These are phyloP conservation scores for Cladophialophora bantiana DNA, from an alignment of 2,329 filamentous ascomycete species.

Conservation along the genomic window DNA sequence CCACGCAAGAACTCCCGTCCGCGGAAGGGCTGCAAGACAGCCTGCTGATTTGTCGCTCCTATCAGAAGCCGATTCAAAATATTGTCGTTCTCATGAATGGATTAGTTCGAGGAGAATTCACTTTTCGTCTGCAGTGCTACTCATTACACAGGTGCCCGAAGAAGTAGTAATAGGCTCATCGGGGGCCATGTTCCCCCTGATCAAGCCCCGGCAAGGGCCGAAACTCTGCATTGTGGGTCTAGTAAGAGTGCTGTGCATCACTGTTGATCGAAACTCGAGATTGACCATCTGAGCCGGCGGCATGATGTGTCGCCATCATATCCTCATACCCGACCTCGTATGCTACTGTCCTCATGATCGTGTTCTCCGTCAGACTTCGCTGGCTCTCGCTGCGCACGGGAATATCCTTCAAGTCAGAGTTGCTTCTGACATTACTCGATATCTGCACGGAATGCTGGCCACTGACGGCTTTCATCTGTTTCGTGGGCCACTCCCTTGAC, in stretches of 20 bases:
- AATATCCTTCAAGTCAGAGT: not conserved
- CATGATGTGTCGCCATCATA: not conserved
- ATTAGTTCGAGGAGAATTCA: not conserved
- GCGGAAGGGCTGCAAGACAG: not conserved
- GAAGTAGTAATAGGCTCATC: not conserved
- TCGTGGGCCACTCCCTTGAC: not conserved
- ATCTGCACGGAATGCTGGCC: not conserved
- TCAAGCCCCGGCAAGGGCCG: not conserved
- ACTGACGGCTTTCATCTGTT: constrained; percentile 4
- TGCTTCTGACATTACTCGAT: not conserved
- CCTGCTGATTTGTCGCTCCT: not conserved
- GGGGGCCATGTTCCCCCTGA: not conserved
- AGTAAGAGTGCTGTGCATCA: not conserved
- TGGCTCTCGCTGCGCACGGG: constrained; percentile 26
- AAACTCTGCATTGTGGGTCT: not conserved
- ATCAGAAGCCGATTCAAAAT: not conserved
- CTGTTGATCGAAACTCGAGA: constrained; percentile 2
- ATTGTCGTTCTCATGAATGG: not conserved
- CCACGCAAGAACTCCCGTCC: not conserved
- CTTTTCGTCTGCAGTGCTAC: not conserved
- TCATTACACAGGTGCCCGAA: not conserved
- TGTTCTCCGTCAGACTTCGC: constrained; percentile 29
- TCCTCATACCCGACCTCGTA: constrained; percentile 35
- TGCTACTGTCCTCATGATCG: constrained; percentile 36
- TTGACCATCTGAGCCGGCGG: not conserved